Evolutionary conservation across 257 asterid species (phyloP).

Genomic region (Orobanche coerulescens): DNA sequence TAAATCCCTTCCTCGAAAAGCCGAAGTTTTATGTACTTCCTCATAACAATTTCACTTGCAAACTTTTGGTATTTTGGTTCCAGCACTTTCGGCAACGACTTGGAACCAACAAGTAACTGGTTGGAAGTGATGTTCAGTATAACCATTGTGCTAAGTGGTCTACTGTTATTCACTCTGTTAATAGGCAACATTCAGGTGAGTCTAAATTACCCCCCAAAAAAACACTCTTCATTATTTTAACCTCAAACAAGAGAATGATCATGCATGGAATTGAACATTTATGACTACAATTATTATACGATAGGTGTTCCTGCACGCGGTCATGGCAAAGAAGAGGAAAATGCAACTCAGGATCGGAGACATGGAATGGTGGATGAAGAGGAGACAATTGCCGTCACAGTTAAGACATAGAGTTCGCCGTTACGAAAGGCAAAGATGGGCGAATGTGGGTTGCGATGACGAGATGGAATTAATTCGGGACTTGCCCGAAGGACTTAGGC

Average conservation of each 20-base stretch:
- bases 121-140: slow-evolving; percentile 86
- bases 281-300: not conserved
- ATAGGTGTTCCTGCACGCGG: slow-evolving; percentile 89
- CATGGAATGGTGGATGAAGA: slow-evolving; percentile 99
- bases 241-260: no score
- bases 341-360: slow-evolving; percentile 85
- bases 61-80: slow-evolving; percentile 14
- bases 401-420: slow-evolving; percentile 82
- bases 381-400: slow-evolving; percentile 72
- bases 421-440: slow-evolving; percentile 75
- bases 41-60: not conserved
- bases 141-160: slow-evolving; percentile 71
- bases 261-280: not conserved
- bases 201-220: not conserved
- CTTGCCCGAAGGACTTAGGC: slow-evolving; percentile 86
- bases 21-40: no score
- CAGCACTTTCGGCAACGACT: slow-evolving; percentile 89
- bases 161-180: slow-evolving; percentile 78
- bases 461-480: slow-evolving; percentile 77
- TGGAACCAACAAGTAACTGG: slow-evolving; percentile 93
- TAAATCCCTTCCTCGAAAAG: no score
- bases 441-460: slow-evolving; percentile 67
- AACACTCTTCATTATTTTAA: not conserved
- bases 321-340: slow-evolving; percentile 87
- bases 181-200: slow-evolving; percentile 92